Conservation (phyloP, 108 stramenopile genomes). For the Tribonema minus region DNA sequence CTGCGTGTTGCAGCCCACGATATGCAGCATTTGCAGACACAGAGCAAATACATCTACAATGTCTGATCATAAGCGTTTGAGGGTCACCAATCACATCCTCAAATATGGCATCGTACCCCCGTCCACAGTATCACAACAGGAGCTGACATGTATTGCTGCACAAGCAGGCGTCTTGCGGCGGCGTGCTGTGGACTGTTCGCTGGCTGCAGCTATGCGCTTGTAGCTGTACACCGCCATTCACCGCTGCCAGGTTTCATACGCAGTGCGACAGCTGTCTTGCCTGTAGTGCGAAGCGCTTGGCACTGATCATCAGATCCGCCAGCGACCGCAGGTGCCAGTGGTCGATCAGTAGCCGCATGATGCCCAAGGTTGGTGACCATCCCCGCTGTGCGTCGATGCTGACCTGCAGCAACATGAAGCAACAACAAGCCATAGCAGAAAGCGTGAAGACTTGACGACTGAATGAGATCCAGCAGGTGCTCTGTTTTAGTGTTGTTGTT, state of each 20-base stretch:
- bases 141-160: neutral
- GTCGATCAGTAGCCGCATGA: conserved; percentile 32
- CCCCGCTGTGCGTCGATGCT: neutral
- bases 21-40: no score
- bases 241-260: neutral
- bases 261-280: neutral
- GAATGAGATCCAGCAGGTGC: neutral
- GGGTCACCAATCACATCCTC: no score
- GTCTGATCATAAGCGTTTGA: no score
- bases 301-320: neutral
- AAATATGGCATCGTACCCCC: no score
- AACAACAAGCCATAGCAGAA: no score
- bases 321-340: conserved; percentile 28
- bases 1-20: no score
- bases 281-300: conserved; percentile 15
- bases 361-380: conserved; percentile 25
- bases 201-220: neutral
- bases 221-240: neutral
- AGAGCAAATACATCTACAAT: no score
- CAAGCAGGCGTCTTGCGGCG: neutral
- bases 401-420: neutral
- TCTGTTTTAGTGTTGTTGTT: neutral
- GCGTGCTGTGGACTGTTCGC: neutral
- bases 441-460: neutral
- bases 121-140: no score